Evolutionary conservation across 176 grass and related monocot genomes (phyloP).

Genomic region (Echinochloa phyllopogon): DNA sequence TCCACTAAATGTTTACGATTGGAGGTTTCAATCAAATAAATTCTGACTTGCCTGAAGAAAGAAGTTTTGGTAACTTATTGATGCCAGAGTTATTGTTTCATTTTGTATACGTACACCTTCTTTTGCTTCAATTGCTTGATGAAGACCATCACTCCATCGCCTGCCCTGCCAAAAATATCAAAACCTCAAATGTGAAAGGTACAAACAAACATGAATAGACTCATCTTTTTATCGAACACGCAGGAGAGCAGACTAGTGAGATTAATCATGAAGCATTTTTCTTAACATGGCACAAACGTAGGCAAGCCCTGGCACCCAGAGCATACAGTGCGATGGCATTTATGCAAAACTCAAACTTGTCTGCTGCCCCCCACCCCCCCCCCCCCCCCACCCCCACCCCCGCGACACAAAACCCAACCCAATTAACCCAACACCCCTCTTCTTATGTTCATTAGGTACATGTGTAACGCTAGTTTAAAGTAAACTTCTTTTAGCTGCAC

Average conservation of each 20-base stretch:
- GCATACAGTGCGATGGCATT: constrained; percentile 18
- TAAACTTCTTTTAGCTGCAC: constrained; percentile 4
- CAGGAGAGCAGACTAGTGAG: background rate
- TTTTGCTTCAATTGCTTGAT: constrained; percentile 99
- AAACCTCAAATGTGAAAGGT: constrained; percentile 21
- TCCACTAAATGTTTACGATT: background rate
- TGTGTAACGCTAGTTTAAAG: constrained; percentile 10
- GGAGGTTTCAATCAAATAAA: constrained; percentile 17
- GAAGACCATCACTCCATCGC: constrained; percentile 98
- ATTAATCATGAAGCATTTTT: background rate
- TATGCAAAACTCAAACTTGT: constrained; percentile 10
- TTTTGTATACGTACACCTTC: constrained; percentile 94
- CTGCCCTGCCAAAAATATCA: constrained; percentile 74
- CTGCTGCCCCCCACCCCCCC: background rate
- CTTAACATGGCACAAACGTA: background rate
- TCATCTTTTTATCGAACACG: background rate
- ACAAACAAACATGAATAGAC: background rate
- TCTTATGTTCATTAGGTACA: background rate
- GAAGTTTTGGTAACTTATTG: constrained; percentile 99
- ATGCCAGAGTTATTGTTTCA: constrained; percentile 97
- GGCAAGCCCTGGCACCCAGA: background rate
- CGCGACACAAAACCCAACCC: too few relatives aligned
- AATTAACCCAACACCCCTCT: background rate
- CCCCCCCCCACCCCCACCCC: too few relatives aligned
- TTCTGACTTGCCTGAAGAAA: constrained; percentile 84